phyloP scores from a whole-genome alignment of 805 yeast species.

The Yueomyces sinensis region DNA sequence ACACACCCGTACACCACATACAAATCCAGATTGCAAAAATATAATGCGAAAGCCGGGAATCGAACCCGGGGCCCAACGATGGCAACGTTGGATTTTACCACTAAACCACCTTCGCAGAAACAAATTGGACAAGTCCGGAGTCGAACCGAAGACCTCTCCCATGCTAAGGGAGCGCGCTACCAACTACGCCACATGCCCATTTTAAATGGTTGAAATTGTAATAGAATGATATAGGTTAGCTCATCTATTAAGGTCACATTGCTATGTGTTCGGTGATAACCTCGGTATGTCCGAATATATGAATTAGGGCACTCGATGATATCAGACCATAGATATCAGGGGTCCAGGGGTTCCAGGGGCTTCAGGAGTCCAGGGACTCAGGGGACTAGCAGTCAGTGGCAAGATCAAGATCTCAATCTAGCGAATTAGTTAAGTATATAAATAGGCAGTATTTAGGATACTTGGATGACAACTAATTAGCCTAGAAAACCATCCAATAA shows the following conservation, averaged over 20 bases:
- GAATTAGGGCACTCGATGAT: neutral
- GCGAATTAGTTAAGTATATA: no score
- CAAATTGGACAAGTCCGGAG: neutral
- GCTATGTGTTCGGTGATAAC: no score
- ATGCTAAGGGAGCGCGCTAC: neutral
- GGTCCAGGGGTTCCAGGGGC: neutral
- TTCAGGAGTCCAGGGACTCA: no score
- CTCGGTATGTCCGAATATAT: neutral
- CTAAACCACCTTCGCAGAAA: conserved; percentile 22
- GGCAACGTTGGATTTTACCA: conserved; percentile 27
- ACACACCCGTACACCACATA: no score
- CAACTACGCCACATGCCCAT: neutral
- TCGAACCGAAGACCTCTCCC: neutral
- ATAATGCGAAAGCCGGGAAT: conserved; percentile 23
- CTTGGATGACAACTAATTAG: no score
- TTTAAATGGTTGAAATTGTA: neutral
- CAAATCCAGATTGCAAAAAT: no score
- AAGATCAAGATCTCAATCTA: no score
- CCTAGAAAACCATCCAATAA: no score
- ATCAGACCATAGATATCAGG: neutral
- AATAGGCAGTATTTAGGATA: no score
- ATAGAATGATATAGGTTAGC: neutral
- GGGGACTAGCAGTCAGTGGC: no score
- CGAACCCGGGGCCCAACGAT: conserved; percentile 27
- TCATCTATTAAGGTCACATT: no score